phyloP scores from a whole-genome alignment of 805 yeast genomes.

The Candida broadrunensis region DNA sequence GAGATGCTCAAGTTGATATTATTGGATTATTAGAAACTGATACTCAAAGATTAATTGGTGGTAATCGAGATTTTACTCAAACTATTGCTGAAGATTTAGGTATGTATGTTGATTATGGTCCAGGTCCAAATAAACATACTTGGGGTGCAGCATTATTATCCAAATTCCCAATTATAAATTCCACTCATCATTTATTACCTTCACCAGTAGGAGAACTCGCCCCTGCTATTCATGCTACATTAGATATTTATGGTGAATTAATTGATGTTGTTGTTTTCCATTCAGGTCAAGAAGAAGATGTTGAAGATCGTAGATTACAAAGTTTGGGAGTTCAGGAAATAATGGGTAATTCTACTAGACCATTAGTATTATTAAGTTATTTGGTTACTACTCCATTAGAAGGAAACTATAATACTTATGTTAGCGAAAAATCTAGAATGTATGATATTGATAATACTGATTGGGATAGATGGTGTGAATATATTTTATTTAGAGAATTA shows the following conservation, averaged over 20 bases:
- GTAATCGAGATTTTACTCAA: constrained; percentile 92
- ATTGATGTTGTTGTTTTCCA: constrained; percentile 97
- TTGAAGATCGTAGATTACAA: constrained; percentile 87
- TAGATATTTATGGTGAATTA: constrained; percentile 81
- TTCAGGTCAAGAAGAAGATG: constrained; percentile 97
- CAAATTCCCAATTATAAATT: constrained; percentile 87
- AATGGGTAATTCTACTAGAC: constrained; percentile 80
- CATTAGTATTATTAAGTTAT: constrained; percentile 84
- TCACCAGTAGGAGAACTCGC: constrained; percentile 98
- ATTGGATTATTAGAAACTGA: constrained; percentile 90
- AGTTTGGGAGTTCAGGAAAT: constrained; percentile 69
- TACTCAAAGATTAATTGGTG: constrained; percentile 91
- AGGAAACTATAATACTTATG: constrained; percentile 92
- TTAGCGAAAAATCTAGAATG: constrained; percentile 80
- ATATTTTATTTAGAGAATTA: constrained; percentile 82
- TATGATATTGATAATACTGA: constrained; percentile 90
- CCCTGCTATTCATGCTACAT: constrained; percentile 95
- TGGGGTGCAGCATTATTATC: constrained; percentile 96
- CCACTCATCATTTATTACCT: constrained; percentile 89
- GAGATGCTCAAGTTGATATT: constrained; percentile 86
- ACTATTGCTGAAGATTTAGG: constrained; percentile 87
- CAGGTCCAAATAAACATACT: constrained; percentile 96
- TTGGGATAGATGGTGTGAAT: constrained; percentile 99
- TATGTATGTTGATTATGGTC: constrained; percentile 95
- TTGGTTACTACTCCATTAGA: constrained; percentile 82